Evolutionary conservation across 2,329 filamentous ascomycete species (phyloP), one percentile per base, ranked within the genome.

Genomic region (Thielaviopsis populi): DNA sequence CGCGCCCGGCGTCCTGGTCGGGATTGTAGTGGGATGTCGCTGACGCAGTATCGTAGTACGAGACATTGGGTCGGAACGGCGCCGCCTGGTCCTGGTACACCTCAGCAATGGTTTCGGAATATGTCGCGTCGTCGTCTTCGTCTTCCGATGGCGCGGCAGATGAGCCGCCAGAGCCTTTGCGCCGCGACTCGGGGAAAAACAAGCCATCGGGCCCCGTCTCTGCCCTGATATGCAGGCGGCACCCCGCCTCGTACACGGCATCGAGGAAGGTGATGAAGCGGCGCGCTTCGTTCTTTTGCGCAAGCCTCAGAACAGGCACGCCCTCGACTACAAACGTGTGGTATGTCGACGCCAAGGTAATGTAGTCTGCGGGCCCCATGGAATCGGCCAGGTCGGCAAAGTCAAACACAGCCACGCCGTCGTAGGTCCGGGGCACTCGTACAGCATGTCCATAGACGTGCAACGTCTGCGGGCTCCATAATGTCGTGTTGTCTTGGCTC

Each of bases 281-380:
- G 3, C 88, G 79, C 0, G 89, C 89, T 74, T 92, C 88, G 71
- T 91, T 92, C 73, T 91, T 92, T 72, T 85, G 84, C 1, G 83
- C 74, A 1, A 85, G 72, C 0, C 82, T 84, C 13, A 94, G 75
- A 17, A 87, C 71, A 0, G 89, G 88, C 1, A 92, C 78, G 22
- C 83, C 75, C 68, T 87, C 85, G 58, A 92, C 76, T 70, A 92
- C 83, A 66, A 92, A 80, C 0, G 88, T 91, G 72, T 91, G 87
- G 72, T 86, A 92, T 17, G 82, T 87, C 1, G 87, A 91, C 1
- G 88, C 87, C 71, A 94, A 81, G 1, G 86, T 87, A 63, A 91
- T 87, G 73, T 91, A 94, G 74, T 94, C 89, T 33, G 89, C 89
- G 0, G 88, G 88, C 0, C 89, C 89, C 54, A 91, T 83, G 1